Evolutionary conservation across 2,329 filamentous ascomycete species (phyloP).

Genomic region (Aspergillus aculeatus): DNA sequence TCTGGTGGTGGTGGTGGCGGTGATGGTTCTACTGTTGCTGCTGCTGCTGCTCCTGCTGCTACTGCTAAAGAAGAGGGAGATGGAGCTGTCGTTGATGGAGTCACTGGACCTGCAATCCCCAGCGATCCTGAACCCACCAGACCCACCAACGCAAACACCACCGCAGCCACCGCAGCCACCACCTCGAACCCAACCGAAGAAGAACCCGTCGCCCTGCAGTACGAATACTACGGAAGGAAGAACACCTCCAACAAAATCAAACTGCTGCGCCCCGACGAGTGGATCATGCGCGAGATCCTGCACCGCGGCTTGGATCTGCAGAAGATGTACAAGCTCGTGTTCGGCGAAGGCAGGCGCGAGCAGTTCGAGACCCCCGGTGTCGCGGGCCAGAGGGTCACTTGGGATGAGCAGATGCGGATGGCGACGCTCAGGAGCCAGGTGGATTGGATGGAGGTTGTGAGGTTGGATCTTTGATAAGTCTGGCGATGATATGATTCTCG

Average conservation of each 20-base stretch:
- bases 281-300: constrained; percentile 58
- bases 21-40: too few species aligned
- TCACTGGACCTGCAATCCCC: too few species aligned
- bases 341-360: constrained; percentile 34
- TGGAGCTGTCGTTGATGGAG: too few species aligned
- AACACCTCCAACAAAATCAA: constrained; percentile 35
- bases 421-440: background rate
- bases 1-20: too few species aligned
- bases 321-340: constrained; percentile 55
- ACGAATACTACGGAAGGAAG: constrained; percentile 35
- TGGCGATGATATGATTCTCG: too few species aligned
- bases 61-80: background rate
- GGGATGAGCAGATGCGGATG: constrained; percentile 7
- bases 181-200: constrained; percentile 43
- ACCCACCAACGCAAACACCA: too few species aligned
- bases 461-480: background rate
- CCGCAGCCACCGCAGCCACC: too few species aligned
- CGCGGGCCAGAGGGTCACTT: background rate
- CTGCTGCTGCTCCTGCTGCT: too few species aligned
- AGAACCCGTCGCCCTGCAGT: constrained; percentile 52
- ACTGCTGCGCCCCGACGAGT: constrained; percentile 58
- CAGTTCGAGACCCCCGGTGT: background rate
- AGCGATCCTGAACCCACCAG: too few species aligned
- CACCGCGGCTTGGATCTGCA: constrained; percentile 56
- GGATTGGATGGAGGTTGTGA: constrained; percentile 7